A percentile compares a stretch with the other conserved stretches of the same genome.
These are phyloP conservation scores for Salix exigua DNA, from an alignment of 345 rosid species.

Conservation along the genomic window DNA sequence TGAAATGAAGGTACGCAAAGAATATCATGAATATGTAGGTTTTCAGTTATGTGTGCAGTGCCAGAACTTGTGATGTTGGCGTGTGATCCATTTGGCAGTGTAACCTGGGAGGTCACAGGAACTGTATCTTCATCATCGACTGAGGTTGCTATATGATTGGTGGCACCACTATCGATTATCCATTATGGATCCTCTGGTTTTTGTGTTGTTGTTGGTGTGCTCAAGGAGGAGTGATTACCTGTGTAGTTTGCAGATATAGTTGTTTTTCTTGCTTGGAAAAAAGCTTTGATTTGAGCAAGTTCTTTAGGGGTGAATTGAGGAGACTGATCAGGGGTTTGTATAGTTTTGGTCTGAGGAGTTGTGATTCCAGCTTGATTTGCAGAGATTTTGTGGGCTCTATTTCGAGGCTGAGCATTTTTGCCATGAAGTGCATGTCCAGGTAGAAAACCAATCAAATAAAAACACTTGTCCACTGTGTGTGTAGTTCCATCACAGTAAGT, in stretches of 20 bases:
- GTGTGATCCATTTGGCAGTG: not conserved
- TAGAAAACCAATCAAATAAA: not conserved
- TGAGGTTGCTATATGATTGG: not conserved
- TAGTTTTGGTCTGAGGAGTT: no score
- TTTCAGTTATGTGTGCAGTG: not conserved
- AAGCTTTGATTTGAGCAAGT: not conserved
- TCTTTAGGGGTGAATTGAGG: not conserved
- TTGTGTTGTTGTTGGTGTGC: not conserved
- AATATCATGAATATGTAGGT: no score
- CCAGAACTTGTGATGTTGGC: not conserved
- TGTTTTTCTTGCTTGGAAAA: not conserved
- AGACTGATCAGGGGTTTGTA: not conserved
- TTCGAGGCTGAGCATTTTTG: not conserved
- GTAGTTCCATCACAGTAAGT: not conserved
- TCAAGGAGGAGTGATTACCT: not conserved
- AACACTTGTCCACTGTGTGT: not conserved
- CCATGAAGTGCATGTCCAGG: not conserved
- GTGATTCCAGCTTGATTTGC: no score
- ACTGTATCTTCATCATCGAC: not conserved
- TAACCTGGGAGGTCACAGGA: not conserved
- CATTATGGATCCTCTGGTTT: not conserved
- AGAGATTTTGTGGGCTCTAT: not conserved
- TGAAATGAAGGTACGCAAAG: no score
- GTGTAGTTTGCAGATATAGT: not conserved
- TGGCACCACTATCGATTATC: conserved; percentile 3